Evolutionary conservation across 2,329 filamentous ascomycete genomes (phyloP).

Genomic region (Colletotrichum horii): DNA sequence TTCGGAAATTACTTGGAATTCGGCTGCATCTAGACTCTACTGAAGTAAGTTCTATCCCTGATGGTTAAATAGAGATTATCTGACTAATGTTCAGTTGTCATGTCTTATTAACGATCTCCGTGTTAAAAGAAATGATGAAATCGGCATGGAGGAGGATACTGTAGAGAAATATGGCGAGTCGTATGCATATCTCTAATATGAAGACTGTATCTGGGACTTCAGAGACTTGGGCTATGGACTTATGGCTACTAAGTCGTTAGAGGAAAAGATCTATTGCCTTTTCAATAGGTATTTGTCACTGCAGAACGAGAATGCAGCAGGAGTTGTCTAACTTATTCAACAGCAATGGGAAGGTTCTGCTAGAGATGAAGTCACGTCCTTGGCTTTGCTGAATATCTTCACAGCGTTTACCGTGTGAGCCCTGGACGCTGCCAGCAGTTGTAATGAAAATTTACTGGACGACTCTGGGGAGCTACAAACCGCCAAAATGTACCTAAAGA

Average conservation of each 20-base stretch:
- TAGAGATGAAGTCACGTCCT: not conserved
- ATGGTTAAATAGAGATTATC: too few relatives aligned
- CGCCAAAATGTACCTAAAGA: not conserved
- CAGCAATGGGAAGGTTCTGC: not conserved
- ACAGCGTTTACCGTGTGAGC: not conserved
- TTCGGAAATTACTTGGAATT: not conserved
- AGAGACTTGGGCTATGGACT: not conserved
- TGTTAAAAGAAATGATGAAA: not conserved
- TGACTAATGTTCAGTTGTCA: not conserved
- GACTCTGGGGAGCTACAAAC: not conserved
- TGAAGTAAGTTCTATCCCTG: not conserved
- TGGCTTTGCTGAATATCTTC: not conserved
- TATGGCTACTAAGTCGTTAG: accelerated
- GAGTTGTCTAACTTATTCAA: accelerated
- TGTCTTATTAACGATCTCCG: not conserved
- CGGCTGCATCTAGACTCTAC: not conserved
- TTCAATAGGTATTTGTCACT: accelerated
- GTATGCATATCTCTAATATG: not conserved
- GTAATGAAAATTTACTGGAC: too few relatives aligned
- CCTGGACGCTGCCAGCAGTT: not conserved
- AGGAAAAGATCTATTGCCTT: not conserved
- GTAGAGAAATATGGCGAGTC: not conserved
- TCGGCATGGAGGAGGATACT: not conserved
- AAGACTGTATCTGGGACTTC: not conserved
- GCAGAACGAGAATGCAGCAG: accelerated